Conservation (phyloP, 352 stramenopile genomes). For the Globisporangium mamillatum region DNA sequence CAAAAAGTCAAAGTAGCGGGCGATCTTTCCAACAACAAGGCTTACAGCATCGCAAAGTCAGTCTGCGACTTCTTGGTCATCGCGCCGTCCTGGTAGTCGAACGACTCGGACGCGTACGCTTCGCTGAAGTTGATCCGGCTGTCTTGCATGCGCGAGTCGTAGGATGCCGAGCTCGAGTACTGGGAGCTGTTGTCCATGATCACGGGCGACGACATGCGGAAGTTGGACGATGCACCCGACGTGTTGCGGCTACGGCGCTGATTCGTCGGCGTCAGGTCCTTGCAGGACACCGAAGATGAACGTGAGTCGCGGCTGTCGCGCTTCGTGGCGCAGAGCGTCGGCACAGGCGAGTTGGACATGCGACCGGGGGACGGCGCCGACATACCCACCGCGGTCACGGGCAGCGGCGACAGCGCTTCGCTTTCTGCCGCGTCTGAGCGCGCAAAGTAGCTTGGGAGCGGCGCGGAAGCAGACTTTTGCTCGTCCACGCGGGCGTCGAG, state of each 20-base stretch:
- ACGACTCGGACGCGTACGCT: slow-evolving; percentile 40
- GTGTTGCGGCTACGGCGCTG: slow-evolving; percentile 11
- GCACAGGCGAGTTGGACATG: slow-evolving; percentile 46
- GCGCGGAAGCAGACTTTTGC: slow-evolving; percentile 37
- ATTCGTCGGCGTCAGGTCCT: slow-evolving; percentile 31
- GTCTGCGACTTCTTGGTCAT: slow-evolving; percentile 33
- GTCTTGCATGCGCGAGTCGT: slow-evolving; percentile 34
- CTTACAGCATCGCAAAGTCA: slow-evolving; percentile 60
- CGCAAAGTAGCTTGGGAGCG: slow-evolving; percentile 41
- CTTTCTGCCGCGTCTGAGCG: slow-evolving; percentile 24
- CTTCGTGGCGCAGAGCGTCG: slow-evolving; percentile 35
- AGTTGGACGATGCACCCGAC: slow-evolving; percentile 23
- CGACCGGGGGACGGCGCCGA: slow-evolving; percentile 12
- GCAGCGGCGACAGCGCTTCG: slow-evolving; percentile 32
- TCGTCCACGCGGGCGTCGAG: slow-evolving; percentile 43
- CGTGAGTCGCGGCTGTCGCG: slow-evolving; percentile 36
- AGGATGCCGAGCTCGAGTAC: slow-evolving; percentile 33
- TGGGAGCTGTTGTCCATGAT: slow-evolving; percentile 29
- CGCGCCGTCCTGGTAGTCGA: slow-evolving; percentile 32
- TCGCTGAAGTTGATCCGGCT: slow-evolving; percentile 75
- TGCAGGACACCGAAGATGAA: slow-evolving; percentile 45
- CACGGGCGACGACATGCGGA: slow-evolving; percentile 45
- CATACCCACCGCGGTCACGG: slow-evolving; percentile 1
- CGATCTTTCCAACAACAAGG: not conserved
- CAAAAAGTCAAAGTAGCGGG: not conserved